phyloP scores from a whole-genome alignment of 495 filamentous ascomycete genomes.

The Penicillium antarcticum region DNA sequence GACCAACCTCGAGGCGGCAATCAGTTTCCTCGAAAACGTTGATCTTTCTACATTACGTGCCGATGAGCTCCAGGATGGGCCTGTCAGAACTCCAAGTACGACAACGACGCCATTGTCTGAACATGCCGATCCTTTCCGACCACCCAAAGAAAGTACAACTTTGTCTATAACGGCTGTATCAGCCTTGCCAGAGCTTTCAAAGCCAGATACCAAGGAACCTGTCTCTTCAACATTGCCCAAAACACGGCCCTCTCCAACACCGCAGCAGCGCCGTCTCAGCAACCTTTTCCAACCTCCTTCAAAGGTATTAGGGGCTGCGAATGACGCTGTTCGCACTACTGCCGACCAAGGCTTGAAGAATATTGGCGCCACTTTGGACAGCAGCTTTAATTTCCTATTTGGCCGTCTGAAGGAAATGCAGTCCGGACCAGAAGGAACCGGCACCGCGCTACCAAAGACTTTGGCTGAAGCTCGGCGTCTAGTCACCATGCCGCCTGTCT shows the following conservation, averaged over 20 bases:
- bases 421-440: constrained; percentile 35
- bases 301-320: constrained; percentile 74
- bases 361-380: constrained; percentile 81
- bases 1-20: constrained; percentile 92
- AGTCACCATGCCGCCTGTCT: constrained; percentile 62
- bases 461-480: constrained; percentile 88
- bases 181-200: constrained; percentile 32
- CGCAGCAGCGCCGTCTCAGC: constrained; percentile 66
- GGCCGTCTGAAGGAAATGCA: constrained; percentile 76
- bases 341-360: constrained; percentile 90
- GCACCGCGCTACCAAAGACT: constrained; percentile 70
- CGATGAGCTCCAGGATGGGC: constrained; percentile 68
- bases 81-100: constrained; percentile 50
- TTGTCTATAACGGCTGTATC: constrained; percentile 36
- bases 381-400: constrained; percentile 90
- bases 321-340: constrained; percentile 77
- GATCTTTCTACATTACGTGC: constrained; percentile 87
- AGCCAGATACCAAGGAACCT: constrained; percentile 31
- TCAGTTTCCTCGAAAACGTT: constrained; percentile 95
- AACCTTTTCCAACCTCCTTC: constrained; percentile 81
- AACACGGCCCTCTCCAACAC: constrained; percentile 35
- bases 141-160: constrained; percentile 22
- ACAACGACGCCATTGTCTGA: constrained; percentile 51
- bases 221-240: constrained; percentile 40
- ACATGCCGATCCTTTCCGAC: constrained; percentile 29